Evolutionary conservation across 805 yeast genomes (phyloP), one percentile per base, ranked within the genome.

Genomic region (Lachancea nothofagi): DNA sequence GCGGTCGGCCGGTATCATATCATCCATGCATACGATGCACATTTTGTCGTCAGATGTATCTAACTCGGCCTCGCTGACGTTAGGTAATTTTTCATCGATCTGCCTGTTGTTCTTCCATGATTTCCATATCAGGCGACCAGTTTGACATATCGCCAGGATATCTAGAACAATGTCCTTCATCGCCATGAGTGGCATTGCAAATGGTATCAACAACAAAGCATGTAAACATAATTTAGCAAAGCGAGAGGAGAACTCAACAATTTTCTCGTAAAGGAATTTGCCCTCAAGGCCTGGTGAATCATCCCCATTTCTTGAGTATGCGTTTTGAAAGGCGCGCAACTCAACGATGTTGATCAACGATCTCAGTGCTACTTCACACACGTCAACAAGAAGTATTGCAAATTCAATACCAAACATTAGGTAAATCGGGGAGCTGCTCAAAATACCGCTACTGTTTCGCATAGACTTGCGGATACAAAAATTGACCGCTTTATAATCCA

Each of bases 1-100:
- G 43, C 60, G 7, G 34, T 43, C 2, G 53, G 41, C 66, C 1
- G 77, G 55, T 5, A 69, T 59, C 90, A 90, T 82, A 45, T 86
- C 95, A 50, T 93, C 97, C 51, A 95, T 78, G 64, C 98, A 90
- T 29, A 90, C 83, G 45, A 87, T 87, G 63, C 98, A 83, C 19
- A 84, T 56, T 57, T 67, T 64, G 14, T 77, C 70, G 5, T 65
- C 73, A 42, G 84, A 66, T 32, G 84, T 89, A 17, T 53, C 70
- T 41, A 87, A 64, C 38, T 87, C 93, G 21, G 65, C 74, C 9
- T 60, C 67, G 1, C 80, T 66, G 2, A 96, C 95, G 44, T 77
- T 72, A 6, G 66, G 64, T 37, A 93, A 67, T 46, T 72, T 76
- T 20, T 70, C 66, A 46, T 83, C 87, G 53, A 93, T 65, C 50